Percentiles rank a stretch among this genome's conserved stretches.
Conservation (phyloP, 345 rosid genomes). For the Eucalyptus caleyi region DNA sequence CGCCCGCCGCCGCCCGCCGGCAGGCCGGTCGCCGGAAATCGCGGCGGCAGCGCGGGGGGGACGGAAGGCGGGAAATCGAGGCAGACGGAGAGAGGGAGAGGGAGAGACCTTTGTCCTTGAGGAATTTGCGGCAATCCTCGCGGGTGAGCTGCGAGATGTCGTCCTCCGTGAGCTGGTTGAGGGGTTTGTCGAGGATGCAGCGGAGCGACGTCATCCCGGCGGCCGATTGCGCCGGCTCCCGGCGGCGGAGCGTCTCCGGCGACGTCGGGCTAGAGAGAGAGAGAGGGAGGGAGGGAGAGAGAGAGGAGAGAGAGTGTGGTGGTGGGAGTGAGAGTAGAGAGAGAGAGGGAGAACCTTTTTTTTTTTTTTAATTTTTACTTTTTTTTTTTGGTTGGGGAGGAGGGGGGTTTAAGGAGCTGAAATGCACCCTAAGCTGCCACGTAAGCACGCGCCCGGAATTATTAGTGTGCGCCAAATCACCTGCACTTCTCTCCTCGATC, state of each 20-base stretch:
- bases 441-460: constrained; percentile 8
- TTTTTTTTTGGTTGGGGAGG: neutral
- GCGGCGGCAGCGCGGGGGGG: neutral
- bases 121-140: constrained; percentile 89
- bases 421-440: constrained; percentile 85
- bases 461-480: neutral
- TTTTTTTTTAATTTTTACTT: constrained; percentile 2
- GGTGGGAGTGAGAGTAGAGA: neutral
- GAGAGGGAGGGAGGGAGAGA: neutral
- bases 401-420: neutral
- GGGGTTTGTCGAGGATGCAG: constrained; percentile 71
- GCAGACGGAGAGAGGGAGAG: neutral
- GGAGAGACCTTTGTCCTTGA: constrained; percentile 64
- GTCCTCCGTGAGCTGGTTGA: constrained; percentile 71
- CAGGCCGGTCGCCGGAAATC: neutral
- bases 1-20: neutral
- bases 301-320: neutral
- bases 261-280: neutral
- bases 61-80: neutral
- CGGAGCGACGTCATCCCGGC: constrained; percentile 37
- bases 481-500: neutral
- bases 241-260: neutral
- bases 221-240: neutral
- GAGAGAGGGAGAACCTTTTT: neutral
- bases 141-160: constrained; percentile 99